Evolutionary conservation across 306 rosid genomes (phyloP).

Genomic region (Albizia julibrissin): DNA sequence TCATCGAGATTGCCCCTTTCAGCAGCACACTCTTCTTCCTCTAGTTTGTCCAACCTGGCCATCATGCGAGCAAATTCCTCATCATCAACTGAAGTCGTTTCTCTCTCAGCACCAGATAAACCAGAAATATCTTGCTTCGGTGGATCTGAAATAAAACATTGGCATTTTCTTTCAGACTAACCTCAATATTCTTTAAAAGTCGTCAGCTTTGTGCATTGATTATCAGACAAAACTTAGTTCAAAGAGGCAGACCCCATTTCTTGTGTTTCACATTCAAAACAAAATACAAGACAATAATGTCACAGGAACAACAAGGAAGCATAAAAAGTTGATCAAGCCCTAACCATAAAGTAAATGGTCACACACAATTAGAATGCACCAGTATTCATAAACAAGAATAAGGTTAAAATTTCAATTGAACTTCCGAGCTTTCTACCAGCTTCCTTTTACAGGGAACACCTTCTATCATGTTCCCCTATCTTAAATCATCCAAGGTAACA

Average conservation of each 20-base stretch:
- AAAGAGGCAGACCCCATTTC: slow-evolving; percentile 1
- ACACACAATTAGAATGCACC: background rate
- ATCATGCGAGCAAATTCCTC: slow-evolving; percentile 58
- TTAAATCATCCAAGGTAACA: slow-evolving; percentile 9
- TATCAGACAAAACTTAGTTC: background rate
- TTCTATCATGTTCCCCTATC: slow-evolving; percentile 4
- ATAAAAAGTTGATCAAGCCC: background rate
- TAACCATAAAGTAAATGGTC: background rate
- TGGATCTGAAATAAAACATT: slow-evolving; percentile 45
- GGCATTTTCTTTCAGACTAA: slow-evolving; percentile 3
- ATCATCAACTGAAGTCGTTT: slow-evolving; percentile 40
- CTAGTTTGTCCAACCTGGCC: slow-evolving; percentile 74
- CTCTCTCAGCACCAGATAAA: slow-evolving; percentile 32
- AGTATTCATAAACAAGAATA: background rate
- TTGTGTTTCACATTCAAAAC: background rate
- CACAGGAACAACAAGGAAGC: background rate
- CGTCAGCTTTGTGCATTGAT: slow-evolving; percentile 14
- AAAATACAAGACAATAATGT: background rate
- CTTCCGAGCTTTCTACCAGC: slow-evolving; percentile 4
- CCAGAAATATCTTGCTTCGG: slow-evolving; percentile 39
- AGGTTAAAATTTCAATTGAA: background rate
- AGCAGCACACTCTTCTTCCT: slow-evolving; percentile 78
- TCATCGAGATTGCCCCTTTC: slow-evolving; percentile 41
- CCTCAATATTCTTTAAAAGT: background rate
- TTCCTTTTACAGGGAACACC: slow-evolving; percentile 8